A percentile compares a stretch with the other conserved stretches of the same genome.
Conservation (phyloP, 108 stramenopile genomes). For the Epipyxis sp. region DNA sequence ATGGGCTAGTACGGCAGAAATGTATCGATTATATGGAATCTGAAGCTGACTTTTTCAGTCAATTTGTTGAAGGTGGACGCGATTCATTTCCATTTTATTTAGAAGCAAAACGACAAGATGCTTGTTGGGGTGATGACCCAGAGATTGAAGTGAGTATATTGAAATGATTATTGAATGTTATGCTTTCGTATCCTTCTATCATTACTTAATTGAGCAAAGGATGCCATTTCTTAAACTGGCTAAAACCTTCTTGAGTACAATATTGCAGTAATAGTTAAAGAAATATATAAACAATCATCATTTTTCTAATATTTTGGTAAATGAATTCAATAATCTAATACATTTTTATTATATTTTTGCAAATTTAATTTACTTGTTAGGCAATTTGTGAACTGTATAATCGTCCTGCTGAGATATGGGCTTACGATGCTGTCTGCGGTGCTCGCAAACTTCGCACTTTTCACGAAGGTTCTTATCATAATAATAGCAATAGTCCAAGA, state of each 20-base stretch:
- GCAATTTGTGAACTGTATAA: slow-evolving; percentile 89
- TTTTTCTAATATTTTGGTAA: too few species aligned
- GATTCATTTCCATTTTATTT: slow-evolving; percentile 61
- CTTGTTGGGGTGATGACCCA: slow-evolving; percentile 90
- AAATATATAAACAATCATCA: too few species aligned
- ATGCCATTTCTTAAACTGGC: too few species aligned
- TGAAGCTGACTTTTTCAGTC: slow-evolving; percentile 61
- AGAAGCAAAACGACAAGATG: slow-evolving; percentile 66
- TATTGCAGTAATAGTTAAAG: too few species aligned
- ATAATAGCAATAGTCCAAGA: background rate
- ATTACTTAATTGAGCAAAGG: too few species aligned
- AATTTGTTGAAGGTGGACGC: slow-evolving; percentile 71
- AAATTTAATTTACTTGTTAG: too few species aligned
- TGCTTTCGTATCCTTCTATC: too few species aligned
- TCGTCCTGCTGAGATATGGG: slow-evolving; percentile 79
- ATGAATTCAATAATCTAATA: too few species aligned
- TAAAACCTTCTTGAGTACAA: too few species aligned
- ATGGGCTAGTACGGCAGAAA: slow-evolving; percentile 69
- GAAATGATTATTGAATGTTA: too few species aligned
- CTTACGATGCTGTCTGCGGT: slow-evolving; percentile 43
- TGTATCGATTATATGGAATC: slow-evolving; percentile 85
- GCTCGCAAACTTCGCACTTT: slow-evolving; percentile 55
- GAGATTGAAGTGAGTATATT: slow-evolving; percentile 97
- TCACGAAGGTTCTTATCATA: slow-evolving; percentile 36
- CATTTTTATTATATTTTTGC: too few species aligned